A percentile compares a stretch with the other conserved stretches of the same genome.
These are phyloP conservation scores for Trametes hirsuta DNA, from an alignment of 1,284 basidiomycete species.

Conservation along the genomic window DNA sequence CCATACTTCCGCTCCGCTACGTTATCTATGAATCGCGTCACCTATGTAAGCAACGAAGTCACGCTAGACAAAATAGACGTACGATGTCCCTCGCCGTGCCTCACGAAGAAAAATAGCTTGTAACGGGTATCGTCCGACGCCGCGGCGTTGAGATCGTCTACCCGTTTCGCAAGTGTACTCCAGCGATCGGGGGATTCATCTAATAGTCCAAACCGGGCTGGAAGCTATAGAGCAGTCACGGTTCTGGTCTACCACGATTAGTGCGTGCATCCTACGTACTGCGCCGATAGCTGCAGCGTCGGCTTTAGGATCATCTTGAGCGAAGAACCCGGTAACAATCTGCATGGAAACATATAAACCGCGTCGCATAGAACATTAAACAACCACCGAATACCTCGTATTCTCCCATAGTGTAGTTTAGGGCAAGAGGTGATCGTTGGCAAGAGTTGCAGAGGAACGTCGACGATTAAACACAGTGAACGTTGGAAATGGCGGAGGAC, in stretches of 20 bases:
- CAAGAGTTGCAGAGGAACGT: too few species aligned
- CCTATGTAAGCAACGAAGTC: not conserved
- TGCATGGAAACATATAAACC: constrained; percentile 6
- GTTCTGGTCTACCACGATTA: not conserved
- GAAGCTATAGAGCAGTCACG: constrained; percentile 44
- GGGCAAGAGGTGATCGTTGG: too few species aligned
- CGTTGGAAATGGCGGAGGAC: too few species aligned
- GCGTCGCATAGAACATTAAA: not conserved
- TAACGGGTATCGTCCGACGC: constrained; percentile 45
- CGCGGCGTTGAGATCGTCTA: constrained; percentile 50
- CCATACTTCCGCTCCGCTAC: constrained; percentile 76
- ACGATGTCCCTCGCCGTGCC: constrained; percentile 79
- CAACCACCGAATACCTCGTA: not conserved
- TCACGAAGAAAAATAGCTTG: constrained; percentile 68
- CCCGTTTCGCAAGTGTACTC: constrained; percentile 46
- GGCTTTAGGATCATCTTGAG: constrained; percentile 34
- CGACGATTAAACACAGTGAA: too few species aligned
- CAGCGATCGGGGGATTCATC: constrained; percentile 57
- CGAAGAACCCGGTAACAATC: constrained; percentile 38
- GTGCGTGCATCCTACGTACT: constrained; percentile 24
- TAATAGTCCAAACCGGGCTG: constrained; percentile 63
- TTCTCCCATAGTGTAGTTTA: not conserved
- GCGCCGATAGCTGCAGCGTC: constrained; percentile 30
- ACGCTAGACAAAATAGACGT: constrained; percentile 31
- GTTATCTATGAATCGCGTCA: constrained; percentile 57